Conservation (phyloP, 2,329 filamentous ascomycete genomes). For the Fusarium mangiferae region DNA sequence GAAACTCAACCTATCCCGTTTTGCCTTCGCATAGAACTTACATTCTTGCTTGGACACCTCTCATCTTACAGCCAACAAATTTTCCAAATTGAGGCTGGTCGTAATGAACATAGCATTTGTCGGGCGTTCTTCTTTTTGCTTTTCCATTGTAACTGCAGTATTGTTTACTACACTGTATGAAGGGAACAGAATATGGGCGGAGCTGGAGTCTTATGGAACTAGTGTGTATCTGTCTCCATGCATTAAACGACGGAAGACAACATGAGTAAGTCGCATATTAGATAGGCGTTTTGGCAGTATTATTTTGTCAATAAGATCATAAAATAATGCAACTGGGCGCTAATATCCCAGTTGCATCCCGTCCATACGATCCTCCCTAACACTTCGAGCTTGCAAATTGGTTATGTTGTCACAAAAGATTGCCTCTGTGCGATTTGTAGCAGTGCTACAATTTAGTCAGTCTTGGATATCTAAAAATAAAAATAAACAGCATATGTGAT, state of each 20-base stretch:
- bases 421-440: not conserved
- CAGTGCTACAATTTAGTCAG: not conserved
- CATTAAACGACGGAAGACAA: conserved; percentile 14
- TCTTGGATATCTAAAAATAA: conserved; percentile 3
- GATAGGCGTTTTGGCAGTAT: conserved; percentile 35
- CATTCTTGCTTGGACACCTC: not conserved
- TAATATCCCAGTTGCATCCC: not conserved
- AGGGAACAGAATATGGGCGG: conserved; percentile 9
- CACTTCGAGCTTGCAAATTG: not conserved
- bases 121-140: conserved; percentile 14
- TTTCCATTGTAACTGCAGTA: conserved; percentile 9
- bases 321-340: conserved; percentile 10
- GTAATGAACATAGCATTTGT: conserved; percentile 26
- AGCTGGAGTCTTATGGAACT: conserved; percentile 21
- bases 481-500: not conserved
- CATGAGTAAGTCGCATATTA: conserved; percentile 21
- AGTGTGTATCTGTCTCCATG: conserved; percentile 4
- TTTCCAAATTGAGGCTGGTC: not conserved
- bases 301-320: conserved; percentile 1
- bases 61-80: not conserved
- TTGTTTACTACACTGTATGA: conserved; percentile 15
- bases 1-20: conserved; percentile 61
- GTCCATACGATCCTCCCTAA: not conserved
- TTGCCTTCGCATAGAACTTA: conserved; percentile 51
- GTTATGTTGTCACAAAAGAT: not conserved